These are phyloP conservation scores for Umbelopsis sp. DNA, from an alignment of 371 early-diverging fungal genomes.

Conservation along the genomic window DNA sequence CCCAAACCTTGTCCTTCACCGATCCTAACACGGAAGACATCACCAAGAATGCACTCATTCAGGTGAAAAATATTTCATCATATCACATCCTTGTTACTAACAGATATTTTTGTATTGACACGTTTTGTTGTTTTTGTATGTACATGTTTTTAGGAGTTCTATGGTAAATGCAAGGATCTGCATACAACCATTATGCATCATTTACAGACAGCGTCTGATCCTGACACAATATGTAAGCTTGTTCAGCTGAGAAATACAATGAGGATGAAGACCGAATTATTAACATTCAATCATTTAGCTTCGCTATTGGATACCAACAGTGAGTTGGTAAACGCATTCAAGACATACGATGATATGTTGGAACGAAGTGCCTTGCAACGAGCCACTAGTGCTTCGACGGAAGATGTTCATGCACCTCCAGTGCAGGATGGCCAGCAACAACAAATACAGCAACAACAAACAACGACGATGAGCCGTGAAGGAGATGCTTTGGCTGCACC, in stretches of 20 bases:
- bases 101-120: too few species aligned
- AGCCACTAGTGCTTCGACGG: slow-evolving; percentile 30
- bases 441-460: slow-evolving; percentile 3
- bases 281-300: slow-evolving; percentile 27
- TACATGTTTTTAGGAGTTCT: slow-evolving; percentile 39
- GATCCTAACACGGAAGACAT: slow-evolving; percentile 55
- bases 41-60: slow-evolving; percentile 46
- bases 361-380: slow-evolving; percentile 42
- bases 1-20: slow-evolving; percentile 54
- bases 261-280: neutral
- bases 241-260: neutral
- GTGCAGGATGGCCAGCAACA: neutral
- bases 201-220: slow-evolving; percentile 42
- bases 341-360: slow-evolving; percentile 56
- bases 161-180: slow-evolving; percentile 44
- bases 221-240: slow-evolving; percentile 24
- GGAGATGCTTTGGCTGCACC: neutral
- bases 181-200: slow-evolving; percentile 40
- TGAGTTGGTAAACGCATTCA: slow-evolving; percentile 46
- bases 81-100: neutral
- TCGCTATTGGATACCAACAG: slow-evolving; percentile 46
- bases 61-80: slow-evolving; percentile 26
- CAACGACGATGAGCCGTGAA: neutral
- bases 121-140: neutral
- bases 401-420: neutral